phyloP scores from a whole-genome alignment of 129 eudicot genomes.

The Scalesia atractyloides region DNA sequence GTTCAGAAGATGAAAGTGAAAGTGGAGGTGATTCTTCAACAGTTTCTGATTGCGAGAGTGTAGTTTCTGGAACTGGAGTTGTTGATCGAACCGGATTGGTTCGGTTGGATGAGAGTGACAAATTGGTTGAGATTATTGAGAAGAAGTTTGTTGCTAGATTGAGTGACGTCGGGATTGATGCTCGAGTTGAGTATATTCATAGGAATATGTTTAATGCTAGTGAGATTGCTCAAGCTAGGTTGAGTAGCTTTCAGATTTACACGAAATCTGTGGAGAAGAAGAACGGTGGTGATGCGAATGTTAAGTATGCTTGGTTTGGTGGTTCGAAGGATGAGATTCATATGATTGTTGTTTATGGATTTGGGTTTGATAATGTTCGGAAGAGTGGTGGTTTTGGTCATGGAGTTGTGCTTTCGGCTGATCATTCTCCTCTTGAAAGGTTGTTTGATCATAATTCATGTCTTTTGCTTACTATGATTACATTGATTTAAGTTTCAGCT shows the following conservation, averaged over 20 bases:
- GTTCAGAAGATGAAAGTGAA: background rate
- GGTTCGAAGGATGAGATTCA: slow-evolving; percentile 52
- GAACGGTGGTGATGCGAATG: slow-evolving; percentile 44
- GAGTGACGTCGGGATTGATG: slow-evolving; percentile 26
- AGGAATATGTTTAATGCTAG: slow-evolving; percentile 35
- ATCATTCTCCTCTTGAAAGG: slow-evolving; percentile 55
- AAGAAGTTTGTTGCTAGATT: slow-evolving; percentile 41
- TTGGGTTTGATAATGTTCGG: slow-evolving; percentile 34
- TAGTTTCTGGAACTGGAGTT: slow-evolving; percentile 22
- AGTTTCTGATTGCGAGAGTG: slow-evolving; percentile 73
- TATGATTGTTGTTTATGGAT: slow-evolving; percentile 53
- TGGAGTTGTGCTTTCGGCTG: slow-evolving; percentile 64
- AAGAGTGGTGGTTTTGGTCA: slow-evolving; percentile 24
- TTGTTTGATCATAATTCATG: slow-evolving; percentile 2
- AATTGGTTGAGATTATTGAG: slow-evolving; percentile 31
- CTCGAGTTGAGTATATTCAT: slow-evolving; percentile 40
- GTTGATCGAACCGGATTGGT: slow-evolving; percentile 33
- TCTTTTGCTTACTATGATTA: background rate
- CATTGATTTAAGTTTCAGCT: too few relatives aligned
- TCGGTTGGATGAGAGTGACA: slow-evolving; percentile 31
- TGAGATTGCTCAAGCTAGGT: slow-evolving; percentile 35
- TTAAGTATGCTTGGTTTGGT: slow-evolving; percentile 79
- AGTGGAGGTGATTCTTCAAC: slow-evolving; percentile 5
- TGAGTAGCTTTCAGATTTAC: slow-evolving; percentile 40
- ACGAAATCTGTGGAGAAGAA: slow-evolving; percentile 42